Conservation (phyloP, 345 rosid genomes). For the Kandelia obovata region DNA sequence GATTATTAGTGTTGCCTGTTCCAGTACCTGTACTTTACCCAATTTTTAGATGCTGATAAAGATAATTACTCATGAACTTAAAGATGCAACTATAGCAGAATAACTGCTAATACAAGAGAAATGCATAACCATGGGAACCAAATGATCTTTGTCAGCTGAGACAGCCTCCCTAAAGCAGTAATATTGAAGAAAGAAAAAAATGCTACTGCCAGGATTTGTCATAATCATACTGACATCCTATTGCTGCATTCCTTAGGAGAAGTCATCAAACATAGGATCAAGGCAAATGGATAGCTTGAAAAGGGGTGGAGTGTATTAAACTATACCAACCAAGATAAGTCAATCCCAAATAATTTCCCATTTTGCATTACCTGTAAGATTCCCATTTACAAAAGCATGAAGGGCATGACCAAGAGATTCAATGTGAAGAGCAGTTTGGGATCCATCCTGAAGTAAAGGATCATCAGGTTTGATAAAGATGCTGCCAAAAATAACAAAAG, state of each 20-base stretch:
- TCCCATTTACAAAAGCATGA: constrained; percentile 72
- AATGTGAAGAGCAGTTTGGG: constrained; percentile 66
- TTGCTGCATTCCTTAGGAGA: too few species aligned
- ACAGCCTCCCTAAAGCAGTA: too few species aligned
- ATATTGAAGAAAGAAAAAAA: too few species aligned
- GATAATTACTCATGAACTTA: constrained; percentile 2
- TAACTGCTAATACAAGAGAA: too few species aligned
- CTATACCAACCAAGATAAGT: not conserved
- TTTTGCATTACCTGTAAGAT: constrained; percentile 55
- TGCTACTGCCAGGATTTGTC: too few species aligned
- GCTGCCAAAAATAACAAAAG: constrained; percentile 33
- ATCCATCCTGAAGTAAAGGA: constrained; percentile 59
- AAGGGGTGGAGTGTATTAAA: not conserved
- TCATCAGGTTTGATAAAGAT: constrained; percentile 46
- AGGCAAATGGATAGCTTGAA: not conserved
- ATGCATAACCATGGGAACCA: too few species aligned
- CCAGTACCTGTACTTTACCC: constrained; percentile 57
- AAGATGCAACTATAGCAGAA: not conserved
- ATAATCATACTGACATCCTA: too few species aligned
- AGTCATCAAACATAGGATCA: not conserved
- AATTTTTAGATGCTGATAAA: constrained; percentile 4
- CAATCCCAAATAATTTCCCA: not conserved
- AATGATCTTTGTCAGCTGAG: too few species aligned
- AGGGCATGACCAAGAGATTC: constrained; percentile 86
- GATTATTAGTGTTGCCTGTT: constrained; percentile 43